These are phyloP conservation scores for Albophoma yamanashiensis DNA, from an alignment of 2,329 filamentous ascomycete species.

Conservation along the genomic window DNA sequence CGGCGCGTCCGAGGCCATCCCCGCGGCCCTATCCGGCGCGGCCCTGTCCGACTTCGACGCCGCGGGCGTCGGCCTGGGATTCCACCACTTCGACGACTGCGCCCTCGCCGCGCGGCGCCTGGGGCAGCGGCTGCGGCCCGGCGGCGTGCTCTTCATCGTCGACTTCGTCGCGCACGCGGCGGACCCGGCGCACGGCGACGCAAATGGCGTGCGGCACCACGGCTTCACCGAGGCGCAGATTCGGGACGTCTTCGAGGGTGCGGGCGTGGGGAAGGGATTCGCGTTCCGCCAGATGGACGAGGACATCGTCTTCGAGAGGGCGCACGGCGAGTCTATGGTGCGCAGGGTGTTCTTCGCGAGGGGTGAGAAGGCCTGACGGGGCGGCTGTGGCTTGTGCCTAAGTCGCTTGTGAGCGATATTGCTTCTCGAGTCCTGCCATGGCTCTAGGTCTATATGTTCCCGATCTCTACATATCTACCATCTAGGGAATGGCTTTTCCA, in stretches of 20 bases:
- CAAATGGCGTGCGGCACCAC: conserved; percentile 49
- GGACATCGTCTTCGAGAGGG: conserved; percentile 31
- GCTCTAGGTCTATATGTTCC: neutral
- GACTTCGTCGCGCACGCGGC: conserved; percentile 52
- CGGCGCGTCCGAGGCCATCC: conserved; percentile 29
- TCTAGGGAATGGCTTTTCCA: neutral
- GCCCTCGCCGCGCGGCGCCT: conserved; percentile 47
- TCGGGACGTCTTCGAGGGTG: conserved; percentile 49
- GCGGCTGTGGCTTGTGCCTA: neutral
- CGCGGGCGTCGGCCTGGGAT: conserved; percentile 49
- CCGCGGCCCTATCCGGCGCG: conserved; percentile 44
- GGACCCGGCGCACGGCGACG: conserved; percentile 9
- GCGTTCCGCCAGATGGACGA: conserved; percentile 42
- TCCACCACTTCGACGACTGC: conserved; percentile 60
- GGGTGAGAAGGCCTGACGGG: conserved; percentile 8
- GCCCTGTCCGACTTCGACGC: conserved; percentile 62
- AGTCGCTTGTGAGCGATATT: neutral
- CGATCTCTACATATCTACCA: neutral
- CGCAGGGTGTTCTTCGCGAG: conserved; percentile 26
- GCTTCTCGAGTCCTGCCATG: neutral
- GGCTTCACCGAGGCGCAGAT: conserved; percentile 55
- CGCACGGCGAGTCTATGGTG: conserved; percentile 21
- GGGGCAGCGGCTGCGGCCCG: conserved; percentile 49
- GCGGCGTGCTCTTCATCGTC: conserved; percentile 56
- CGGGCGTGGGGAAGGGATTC: conserved; percentile 48